Evolutionary conservation across 2,329 filamentous ascomycete species (phyloP).

Genomic region (Epichloe gansuensis): DNA sequence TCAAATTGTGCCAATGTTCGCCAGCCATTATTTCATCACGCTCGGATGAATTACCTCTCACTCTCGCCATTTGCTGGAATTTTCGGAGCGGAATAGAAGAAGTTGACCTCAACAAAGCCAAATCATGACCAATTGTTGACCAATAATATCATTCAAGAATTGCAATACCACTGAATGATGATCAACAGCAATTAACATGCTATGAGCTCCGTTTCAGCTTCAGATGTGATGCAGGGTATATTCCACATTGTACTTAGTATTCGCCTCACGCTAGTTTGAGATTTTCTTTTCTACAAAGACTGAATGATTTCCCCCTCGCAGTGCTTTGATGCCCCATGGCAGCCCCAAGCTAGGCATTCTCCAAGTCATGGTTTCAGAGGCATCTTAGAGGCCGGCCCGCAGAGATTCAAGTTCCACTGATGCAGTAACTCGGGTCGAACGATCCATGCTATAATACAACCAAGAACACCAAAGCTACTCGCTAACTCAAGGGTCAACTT

Average conservation of each 20-base stretch:
- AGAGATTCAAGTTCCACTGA: constrained; percentile 6
- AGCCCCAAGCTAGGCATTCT: not conserved
- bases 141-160: no score
- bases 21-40: no score
- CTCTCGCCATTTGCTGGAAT: no score
- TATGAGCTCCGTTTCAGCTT: no score
- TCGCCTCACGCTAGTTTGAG: not conserved
- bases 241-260: not conserved
- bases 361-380: not conserved
- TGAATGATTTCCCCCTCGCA: not conserved
- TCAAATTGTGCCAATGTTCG: no score
- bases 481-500: constrained; percentile 61
- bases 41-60: no score
- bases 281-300: not conserved
- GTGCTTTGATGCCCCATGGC: not conserved
- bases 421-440: constrained; percentile 14
- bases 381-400: not conserved
- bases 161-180: no score
- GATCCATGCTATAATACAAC: constrained; percentile 57
- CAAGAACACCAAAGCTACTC: constrained; percentile 61
- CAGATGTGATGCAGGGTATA: not conserved
- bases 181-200: not conserved
- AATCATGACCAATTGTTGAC: no score
- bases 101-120: no score
- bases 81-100: no score